phyloP scores from a whole-genome alignment of 1,139 yeast species.

The Meyerozyma carpophila region DNA sequence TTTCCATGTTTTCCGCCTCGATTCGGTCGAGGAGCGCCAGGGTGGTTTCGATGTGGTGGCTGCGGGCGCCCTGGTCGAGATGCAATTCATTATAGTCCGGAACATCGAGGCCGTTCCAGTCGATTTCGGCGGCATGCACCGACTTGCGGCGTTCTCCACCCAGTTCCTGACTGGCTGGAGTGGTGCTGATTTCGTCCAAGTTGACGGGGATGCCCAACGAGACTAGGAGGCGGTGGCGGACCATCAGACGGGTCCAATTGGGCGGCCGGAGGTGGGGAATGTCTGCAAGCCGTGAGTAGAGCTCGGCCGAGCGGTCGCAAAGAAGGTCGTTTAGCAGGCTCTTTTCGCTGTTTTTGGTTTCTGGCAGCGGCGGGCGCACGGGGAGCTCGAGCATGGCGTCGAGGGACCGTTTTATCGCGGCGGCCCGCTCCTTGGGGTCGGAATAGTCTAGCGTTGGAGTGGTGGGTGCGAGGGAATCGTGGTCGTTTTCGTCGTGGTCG shows the following conservation, averaged over 20 bases:
- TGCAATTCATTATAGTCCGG: constrained; percentile 22
- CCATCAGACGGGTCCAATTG: constrained; percentile 55
- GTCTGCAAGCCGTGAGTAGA: background rate
- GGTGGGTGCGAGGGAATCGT: background rate
- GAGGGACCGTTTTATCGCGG: background rate
- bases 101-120: constrained; percentile 26
- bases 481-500: background rate
- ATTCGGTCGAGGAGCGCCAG: constrained; percentile 22
- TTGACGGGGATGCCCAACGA: constrained; percentile 58
- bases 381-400: background rate
- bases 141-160: constrained; percentile 14
- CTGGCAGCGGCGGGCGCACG: background rate
- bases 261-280: constrained; percentile 43
- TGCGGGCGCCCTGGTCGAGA: constrained; percentile 14
- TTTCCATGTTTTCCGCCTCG: constrained; percentile 33
- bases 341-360: background rate
- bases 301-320: background rate
- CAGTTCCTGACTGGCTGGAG: background rate
- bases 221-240: constrained; percentile 51
- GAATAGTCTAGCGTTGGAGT: background rate
- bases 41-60: constrained; percentile 17
- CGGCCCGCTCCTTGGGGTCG: background rate
- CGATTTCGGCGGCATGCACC: constrained; percentile 24
- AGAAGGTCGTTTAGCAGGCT: background rate
- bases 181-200: constrained; percentile 39